phyloP scores from a whole-genome alignment of 176 grass and related monocot genomes.

The Ampelocalamus luodianensis region DNA sequence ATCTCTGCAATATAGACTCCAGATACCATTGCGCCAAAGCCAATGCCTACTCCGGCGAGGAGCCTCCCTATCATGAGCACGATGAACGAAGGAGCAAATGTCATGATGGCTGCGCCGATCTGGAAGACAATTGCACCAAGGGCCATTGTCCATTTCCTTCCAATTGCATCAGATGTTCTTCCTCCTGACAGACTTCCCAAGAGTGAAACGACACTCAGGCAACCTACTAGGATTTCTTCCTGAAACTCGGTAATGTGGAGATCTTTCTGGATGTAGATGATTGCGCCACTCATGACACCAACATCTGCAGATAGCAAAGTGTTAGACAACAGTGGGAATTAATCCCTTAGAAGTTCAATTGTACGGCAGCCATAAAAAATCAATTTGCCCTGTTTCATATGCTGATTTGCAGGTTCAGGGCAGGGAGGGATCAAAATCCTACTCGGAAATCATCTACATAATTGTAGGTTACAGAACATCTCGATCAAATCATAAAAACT shows the following conservation, averaged over 20 bases:
- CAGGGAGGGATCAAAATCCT: neutral
- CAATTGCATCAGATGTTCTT: constrained; percentile 82
- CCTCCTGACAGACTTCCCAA: constrained; percentile 88
- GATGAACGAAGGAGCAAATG: constrained; percentile 82
- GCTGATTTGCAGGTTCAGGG: constrained; percentile 17
- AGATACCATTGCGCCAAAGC: constrained; percentile 91
- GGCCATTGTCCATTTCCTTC: constrained; percentile 93
- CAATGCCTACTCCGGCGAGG: constrained; percentile 80
- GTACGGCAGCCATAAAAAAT: neutral
- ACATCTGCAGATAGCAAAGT: constrained; percentile 68
- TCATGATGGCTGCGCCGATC: constrained; percentile 75
- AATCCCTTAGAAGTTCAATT: neutral
- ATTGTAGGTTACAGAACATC: neutral
- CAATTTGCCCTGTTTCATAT: neutral
- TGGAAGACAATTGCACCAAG: constrained; percentile 86
- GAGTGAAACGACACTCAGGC: constrained; percentile 87
- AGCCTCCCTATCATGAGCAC: constrained; percentile 84
- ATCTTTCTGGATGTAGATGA: constrained; percentile 92
- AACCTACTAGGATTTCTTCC: constrained; percentile 84
- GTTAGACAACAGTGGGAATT: neutral
- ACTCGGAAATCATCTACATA: neutral
- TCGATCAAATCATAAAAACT: neutral
- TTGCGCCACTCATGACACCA: constrained; percentile 86
- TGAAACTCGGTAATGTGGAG: constrained; percentile 86
- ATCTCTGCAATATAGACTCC: constrained; percentile 97